Evolutionary conservation across 2,329 filamentous ascomycete genomes (phyloP), one percentile per base, ranked within the genome.

Genomic region (Monilinia laxa): DNA sequence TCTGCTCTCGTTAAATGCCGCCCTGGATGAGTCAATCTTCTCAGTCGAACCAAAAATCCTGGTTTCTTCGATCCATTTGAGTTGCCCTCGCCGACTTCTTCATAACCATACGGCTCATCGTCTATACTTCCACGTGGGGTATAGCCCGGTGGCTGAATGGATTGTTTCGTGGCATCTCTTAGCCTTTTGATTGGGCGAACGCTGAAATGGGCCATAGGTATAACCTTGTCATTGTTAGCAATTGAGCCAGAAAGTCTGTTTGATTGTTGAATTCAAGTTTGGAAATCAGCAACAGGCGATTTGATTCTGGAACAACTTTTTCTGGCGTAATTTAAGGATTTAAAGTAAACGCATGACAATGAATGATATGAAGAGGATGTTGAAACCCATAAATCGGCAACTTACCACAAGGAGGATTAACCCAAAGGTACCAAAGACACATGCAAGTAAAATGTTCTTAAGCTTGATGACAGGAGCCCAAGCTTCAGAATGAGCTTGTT

Each of bases 381-480:
- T 35, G 28, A 35, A 54, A 20, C 31, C 35, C 10, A 14, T 55
- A 10, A 38, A 6, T n/a, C 16, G 7, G 4, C 9, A 55, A 65
- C 63, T 49, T 62, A 65, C 64, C 1, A 96, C 76, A 11, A 96
- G 69, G 3, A 93, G 76, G 62, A 96, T 85, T 5, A 90, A 82
- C 0, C 89, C 93, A 16, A 89, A 84, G 0, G 92, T 94, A 0
- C 90, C 91, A 75, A 97, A 96, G 0, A 96, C 90, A 69, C 92
- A 96, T 6, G 87, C 91, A 2, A 97, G 78, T 1, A 97, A 84
- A 62, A 97, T 91, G 58, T 89, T 88, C 25, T 91, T 87, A n/a
- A 97, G 81, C 25, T 86, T 87, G 38, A 82, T 79, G 67, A 97
- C 93, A 0, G 93, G 90, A 10, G 82, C 81, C 79, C 90, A 93